phyloP scores from a whole-genome alignment of 129 eudicot genomes.

The Centaurea solstitialis region DNA sequence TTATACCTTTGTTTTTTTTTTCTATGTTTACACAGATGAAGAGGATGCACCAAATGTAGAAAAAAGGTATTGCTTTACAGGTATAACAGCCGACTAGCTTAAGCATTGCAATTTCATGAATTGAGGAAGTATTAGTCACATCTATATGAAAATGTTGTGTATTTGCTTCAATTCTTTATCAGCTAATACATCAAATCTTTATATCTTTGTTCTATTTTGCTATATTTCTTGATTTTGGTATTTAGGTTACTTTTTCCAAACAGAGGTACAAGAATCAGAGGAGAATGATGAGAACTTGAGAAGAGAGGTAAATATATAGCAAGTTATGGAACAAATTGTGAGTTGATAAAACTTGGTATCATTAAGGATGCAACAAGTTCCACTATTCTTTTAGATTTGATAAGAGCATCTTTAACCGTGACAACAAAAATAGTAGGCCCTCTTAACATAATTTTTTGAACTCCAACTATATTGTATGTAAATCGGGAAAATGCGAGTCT shows the following conservation, averaged over 20 bases:
- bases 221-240: not conserved
- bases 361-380: slow-evolving; percentile 88
- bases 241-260: not conserved
- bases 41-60: too few species aligned
- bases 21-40: too few species aligned
- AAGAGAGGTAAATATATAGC: slow-evolving; percentile 73
- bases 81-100: too few species aligned
- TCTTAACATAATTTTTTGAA: too few species aligned
- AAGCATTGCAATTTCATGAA: not conserved
- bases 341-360: slow-evolving; percentile 90
- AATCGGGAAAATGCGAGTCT: too few species aligned
- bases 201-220: not conserved
- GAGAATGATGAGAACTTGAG: slow-evolving; percentile 60
- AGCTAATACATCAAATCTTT: too few species aligned
- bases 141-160: not conserved
- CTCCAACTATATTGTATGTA: too few species aligned
- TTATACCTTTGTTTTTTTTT: too few species aligned
- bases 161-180: not conserved
- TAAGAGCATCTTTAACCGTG: too few species aligned
- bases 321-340: slow-evolving; percentile 98
- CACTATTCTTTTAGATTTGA: slow-evolving; percentile 90
- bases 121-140: not conserved
- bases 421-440: too few species aligned
- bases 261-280: slow-evolving; percentile 85
- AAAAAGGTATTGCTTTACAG: too few species aligned